These are phyloP conservation scores for Nymphaea colorata DNA, from an alignment of 164 flowering plant genomes.

Conservation along the genomic window DNA sequence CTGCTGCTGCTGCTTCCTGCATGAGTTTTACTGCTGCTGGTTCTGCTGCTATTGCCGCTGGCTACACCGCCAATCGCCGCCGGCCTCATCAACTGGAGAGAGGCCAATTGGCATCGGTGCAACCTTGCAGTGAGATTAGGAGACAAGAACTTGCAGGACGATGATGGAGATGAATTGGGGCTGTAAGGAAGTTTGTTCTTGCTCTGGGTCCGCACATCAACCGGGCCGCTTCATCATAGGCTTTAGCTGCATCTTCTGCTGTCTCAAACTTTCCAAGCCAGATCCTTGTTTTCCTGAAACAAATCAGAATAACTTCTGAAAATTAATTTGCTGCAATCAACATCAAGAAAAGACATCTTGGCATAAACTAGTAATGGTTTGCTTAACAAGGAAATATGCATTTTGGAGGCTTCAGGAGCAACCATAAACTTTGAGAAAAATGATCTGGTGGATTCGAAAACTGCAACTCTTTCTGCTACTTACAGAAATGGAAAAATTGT, in stretches of 20 bases:
- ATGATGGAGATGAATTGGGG: constrained; percentile 12
- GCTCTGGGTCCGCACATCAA: constrained; percentile 14
- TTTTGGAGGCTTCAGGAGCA: neutral
- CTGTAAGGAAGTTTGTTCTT: constrained; percentile 11
- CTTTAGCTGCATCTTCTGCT: constrained; percentile 16
- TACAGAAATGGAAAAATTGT: too few relatives aligned
- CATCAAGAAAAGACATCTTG: neutral
- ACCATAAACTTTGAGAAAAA: neutral
- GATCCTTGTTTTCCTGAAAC: constrained; percentile 14
- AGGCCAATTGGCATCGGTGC: constrained; percentile 6
- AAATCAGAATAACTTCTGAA: neutral
- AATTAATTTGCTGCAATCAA: neutral
- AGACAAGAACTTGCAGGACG: constrained; percentile 11
- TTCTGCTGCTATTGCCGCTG: neutral
- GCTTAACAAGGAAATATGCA: neutral
- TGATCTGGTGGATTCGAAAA: neutral
- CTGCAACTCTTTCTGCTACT: too few relatives aligned
- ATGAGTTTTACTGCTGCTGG: neutral
- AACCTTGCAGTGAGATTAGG: constrained; percentile 9
- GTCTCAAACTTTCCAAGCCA: constrained; percentile 18
- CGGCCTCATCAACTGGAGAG: neutral
- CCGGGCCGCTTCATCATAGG: constrained; percentile 16
- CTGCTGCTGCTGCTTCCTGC: neutral
- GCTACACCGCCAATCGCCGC: neutral
- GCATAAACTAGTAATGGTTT: too few relatives aligned